Conservation (phyloP, 2,329 filamentous ascomycete species). For the Trichoderma semiorbis region DNA sequence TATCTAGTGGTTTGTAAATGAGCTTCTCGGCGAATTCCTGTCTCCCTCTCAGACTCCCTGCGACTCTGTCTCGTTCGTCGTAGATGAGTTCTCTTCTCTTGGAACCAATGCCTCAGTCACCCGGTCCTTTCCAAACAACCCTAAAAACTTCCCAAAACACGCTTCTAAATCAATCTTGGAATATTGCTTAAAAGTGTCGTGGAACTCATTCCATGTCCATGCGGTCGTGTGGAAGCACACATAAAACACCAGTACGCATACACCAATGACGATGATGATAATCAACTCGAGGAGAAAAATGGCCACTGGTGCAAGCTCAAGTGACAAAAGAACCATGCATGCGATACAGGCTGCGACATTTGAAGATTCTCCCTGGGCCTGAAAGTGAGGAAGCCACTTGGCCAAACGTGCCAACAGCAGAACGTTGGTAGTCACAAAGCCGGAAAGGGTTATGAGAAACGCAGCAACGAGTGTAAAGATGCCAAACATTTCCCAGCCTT, state of each 20-base stretch:
- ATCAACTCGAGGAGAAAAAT: background rate
- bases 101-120: background rate
- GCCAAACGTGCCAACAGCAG: background rate
- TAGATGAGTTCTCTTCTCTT: background rate
- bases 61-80: fast-evolving
- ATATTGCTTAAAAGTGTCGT: background rate
- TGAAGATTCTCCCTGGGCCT: background rate
- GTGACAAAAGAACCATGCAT: background rate
- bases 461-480: too few species aligned
- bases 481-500: too few species aligned
- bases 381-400: background rate
- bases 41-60: background rate
- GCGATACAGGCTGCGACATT: background rate
- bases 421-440: background rate
- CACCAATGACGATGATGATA: background rate
- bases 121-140: background rate
- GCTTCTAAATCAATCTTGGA: background rate
- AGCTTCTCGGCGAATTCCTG: background rate
- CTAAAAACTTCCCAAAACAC: background rate
- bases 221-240: background rate
- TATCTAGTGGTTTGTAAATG: background rate
- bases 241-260: background rate
- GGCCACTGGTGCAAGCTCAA: background rate
- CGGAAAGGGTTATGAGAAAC: too few species aligned
- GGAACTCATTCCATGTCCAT: background rate